Evolutionary conservation across 192 early-diverging fungal genomes (phyloP).

Genomic region (Dispira simplex): DNA sequence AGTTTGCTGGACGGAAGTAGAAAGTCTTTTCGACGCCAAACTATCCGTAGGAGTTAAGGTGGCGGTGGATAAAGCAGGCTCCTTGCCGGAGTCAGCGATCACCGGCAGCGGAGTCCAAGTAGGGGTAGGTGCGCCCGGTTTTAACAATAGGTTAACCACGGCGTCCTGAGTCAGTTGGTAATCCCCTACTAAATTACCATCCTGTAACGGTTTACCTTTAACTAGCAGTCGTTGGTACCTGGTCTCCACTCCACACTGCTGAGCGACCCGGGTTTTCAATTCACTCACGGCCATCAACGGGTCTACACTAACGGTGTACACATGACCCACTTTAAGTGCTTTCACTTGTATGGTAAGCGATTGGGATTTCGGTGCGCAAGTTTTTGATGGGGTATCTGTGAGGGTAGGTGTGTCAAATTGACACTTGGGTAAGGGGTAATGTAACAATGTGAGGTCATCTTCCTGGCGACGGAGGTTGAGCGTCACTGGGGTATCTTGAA

Average conservation of each 20-base stretch:
- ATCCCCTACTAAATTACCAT: slow-evolving; percentile 32
- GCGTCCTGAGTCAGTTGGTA: slow-evolving; percentile 26
- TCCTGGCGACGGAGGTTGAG: background rate
- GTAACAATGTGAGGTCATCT: background rate
- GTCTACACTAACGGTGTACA: slow-evolving; percentile 19
- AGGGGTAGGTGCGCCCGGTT: slow-evolving; percentile 15
- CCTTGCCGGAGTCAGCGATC: too few species aligned
- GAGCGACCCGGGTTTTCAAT: slow-evolving; percentile 22
- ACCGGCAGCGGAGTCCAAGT: background rate
- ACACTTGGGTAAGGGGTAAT: background rate
- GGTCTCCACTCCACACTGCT: slow-evolving; percentile 16
- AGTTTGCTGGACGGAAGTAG: too few species aligned
- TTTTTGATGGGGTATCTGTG: background rate
- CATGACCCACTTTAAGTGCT: slow-evolving; percentile 22
- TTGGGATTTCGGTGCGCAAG: background rate
- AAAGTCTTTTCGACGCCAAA: too few species aligned
- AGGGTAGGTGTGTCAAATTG: background rate
- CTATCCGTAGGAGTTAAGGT: too few species aligned
- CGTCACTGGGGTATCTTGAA: background rate
- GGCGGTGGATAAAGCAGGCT: too few species aligned
- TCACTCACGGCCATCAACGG: slow-evolving; percentile 21
- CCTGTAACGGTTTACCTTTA: slow-evolving; percentile 38
- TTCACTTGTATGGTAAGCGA: slow-evolving; percentile 18
- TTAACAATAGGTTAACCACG: slow-evolving; percentile 31
- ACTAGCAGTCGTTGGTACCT: slow-evolving; percentile 35